Conservation (phyloP, 208 protist species). For the Herpetomonas samuelpessoai region DNA sequence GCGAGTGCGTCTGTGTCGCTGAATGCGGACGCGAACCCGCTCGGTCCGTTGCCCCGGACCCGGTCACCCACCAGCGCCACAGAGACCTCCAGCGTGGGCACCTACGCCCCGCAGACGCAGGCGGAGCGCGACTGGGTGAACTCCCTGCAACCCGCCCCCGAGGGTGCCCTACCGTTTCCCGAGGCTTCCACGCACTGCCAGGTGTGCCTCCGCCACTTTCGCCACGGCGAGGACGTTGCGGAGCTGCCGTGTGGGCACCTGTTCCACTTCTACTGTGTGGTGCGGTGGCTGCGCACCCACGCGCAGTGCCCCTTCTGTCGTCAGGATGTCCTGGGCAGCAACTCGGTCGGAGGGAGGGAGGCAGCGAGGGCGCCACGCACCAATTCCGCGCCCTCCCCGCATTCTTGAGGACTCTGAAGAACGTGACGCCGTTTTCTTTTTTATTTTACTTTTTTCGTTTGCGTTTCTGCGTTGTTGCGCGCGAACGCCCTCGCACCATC, state of each 20-base stretch:
- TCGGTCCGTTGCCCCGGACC: not conserved
- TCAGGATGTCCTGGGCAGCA: conserved; percentile 6
- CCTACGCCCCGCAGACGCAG: conserved; percentile 1
- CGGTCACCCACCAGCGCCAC: not conserved
- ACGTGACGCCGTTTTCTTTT: too few relatives aligned
- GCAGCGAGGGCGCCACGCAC: not conserved
- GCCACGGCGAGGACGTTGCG: conserved; percentile 26
- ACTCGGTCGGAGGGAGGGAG: not conserved
- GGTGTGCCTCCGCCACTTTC: conserved; percentile 24
- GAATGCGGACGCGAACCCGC: not conserved
- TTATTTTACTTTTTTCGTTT: too few relatives aligned
- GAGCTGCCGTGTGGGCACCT: conserved; percentile 33
- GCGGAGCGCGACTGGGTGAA: conserved; percentile 6
- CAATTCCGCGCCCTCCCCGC: not conserved
- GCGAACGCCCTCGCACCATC: too few relatives aligned
- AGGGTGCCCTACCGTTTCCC: conserved; percentile 2
- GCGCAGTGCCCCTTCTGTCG: conserved; percentile 34
- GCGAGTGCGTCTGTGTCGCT: too few relatives aligned
- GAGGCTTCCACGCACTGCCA: conserved; percentile 16
- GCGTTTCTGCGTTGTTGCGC: too few relatives aligned
- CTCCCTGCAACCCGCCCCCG: conserved; percentile 6
- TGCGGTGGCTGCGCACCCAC: conserved; percentile 23
- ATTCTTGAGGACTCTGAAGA: too few relatives aligned
- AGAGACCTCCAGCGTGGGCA: conserved; percentile 1
- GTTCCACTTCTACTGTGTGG: conserved; percentile 26